Base-by-base conservation (phyloP, 2,329 filamentous ascomycete species). In the Tolypocladium capitatum region DNA sequence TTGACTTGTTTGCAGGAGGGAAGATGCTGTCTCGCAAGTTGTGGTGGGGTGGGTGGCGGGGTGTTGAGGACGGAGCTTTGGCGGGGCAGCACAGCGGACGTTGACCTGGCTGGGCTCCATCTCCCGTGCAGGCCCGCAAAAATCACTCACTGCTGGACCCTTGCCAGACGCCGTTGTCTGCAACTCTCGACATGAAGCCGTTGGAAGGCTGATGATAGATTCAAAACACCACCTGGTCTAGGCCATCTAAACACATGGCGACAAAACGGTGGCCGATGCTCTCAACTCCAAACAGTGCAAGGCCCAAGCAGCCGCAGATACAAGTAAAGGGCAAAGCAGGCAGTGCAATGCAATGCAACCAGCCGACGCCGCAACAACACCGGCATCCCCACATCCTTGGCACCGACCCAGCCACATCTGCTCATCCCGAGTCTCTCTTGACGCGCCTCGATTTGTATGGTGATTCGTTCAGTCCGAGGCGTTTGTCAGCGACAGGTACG, bases 401-500 rank as follows among this genome's bases (percentile, higher is more conserved):
- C 38, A 28, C 21, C 24, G 3, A 30, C 14, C 24, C n/a, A 13
- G 11, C 5, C 16, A 18, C 8, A 24, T 16, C 3, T 3, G 28
- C 24, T n/a, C 38, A 28, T 11, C 4, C 10, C 16, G 21, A 5
- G 16, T 30, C 16, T 30, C 24, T 30, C n/a, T 30, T 5, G 16
- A 13, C 10, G 2, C 18, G 27, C 2, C 38, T 28, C 24, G 14
- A 1, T 6, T 18, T 14, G 38, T 13, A 28, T 5, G 2, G 13
- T 13, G 24, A 18, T 11, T 42, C 20, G 18, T 45, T 54, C 91
- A 85, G 50, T 94, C 88, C 3, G 88, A 74, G 5, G 89, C 83
- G 68, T 97, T 97, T 52, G 84, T 86, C 46, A 98, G 76, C 3
- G 90, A 96, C 11, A 98, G 79, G 66, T 96, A 98, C 20, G 90